These are phyloP conservation scores for Mycena polygramma DNA, from an alignment of 768 basidiomycete genomes.

Conservation along the genomic window DNA sequence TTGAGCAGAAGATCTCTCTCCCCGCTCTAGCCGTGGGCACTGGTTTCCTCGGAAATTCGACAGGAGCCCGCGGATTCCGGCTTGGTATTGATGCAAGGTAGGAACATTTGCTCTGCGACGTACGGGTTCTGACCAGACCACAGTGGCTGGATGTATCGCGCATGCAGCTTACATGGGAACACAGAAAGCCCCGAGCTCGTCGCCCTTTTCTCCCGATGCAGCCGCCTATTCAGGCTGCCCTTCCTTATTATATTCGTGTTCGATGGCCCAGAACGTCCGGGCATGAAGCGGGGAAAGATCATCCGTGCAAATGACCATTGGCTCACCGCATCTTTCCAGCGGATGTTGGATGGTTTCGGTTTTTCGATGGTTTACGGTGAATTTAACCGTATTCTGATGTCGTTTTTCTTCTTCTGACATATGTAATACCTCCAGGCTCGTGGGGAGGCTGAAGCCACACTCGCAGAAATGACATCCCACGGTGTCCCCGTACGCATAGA, in stretches of 20 bases:
- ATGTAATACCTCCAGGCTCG: conserved; percentile 51
- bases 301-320: conserved; percentile 45
- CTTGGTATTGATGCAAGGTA: conserved; percentile 56
- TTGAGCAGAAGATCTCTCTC: conserved; percentile 49
- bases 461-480: conserved; percentile 57
- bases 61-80: conserved; percentile 48
- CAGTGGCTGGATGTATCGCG: conserved; percentile 33
- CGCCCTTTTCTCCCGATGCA: conserved; percentile 57
- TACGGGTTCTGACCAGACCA: background rate
- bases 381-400: background rate
- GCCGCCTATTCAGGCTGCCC: conserved; percentile 51
- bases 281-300: conserved; percentile 52
- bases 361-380: conserved; percentile 49
- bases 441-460: conserved; percentile 70
- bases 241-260: conserved; percentile 62
- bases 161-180: conserved; percentile 49
- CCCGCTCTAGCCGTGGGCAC: conserved; percentile 47
- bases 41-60: conserved; percentile 48
- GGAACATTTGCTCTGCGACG: background rate
- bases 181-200: conserved; percentile 58
- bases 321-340: conserved; percentile 41
- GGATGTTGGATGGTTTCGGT: conserved; percentile 59
- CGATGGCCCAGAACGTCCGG: conserved; percentile 59
- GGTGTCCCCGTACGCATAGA: conserved; percentile 53
- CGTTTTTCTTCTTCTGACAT: background rate